Evolutionary conservation across 208 protist species (phyloP), one percentile per base, ranked within the genome.

Genomic region (Angomonas ambiguus): DNA sequence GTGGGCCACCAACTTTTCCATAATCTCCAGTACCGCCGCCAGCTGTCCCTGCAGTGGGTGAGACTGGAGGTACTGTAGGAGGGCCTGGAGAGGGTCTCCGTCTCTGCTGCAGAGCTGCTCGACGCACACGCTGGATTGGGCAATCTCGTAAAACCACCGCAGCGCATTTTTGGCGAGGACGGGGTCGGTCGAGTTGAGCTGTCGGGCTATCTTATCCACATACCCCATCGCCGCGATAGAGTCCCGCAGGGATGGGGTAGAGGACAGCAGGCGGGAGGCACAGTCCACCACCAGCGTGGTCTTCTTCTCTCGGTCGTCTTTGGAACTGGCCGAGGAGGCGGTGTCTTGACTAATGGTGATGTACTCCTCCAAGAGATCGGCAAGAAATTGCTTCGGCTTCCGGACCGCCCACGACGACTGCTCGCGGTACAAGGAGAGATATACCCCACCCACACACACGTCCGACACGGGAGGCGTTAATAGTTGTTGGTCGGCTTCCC

Each of bases 351-450:
- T 41, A 41, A 41, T 76, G 13, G 78, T 56, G 10, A 87, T 49
- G 62, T 86, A 93, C 53, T 65, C 49, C 11, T 92, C 84, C 18
- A 94, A 61, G 18, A 94, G 78, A 33, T 79, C 80, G 24, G 79
- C 31, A 38, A 93, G 77, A 63, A 94, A 96, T 27, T 94, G 80
- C 16, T 86, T 87, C 4, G 92, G 92, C 45, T 86, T 84, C 10
- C 92, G 87, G 56, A 97, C 85, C 6, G 55, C 74, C 88, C 89
- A 97, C 2, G 78, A 81, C 1, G 88, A 75, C 51, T 92, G 83
- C 65, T 87, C 78, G 28, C 91, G 61, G 61, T 92, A 97, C 2
- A 87, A 48, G 18, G 68, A 45, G 32, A 97, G 78, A 66, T 93
- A 97, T 8, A 97, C 90, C 25, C 87, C 87, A 31, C 84, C 87